Conservation (phyloP, 495 filamentous ascomycete genomes). For the Recurvomyces mirabilis region DNA sequence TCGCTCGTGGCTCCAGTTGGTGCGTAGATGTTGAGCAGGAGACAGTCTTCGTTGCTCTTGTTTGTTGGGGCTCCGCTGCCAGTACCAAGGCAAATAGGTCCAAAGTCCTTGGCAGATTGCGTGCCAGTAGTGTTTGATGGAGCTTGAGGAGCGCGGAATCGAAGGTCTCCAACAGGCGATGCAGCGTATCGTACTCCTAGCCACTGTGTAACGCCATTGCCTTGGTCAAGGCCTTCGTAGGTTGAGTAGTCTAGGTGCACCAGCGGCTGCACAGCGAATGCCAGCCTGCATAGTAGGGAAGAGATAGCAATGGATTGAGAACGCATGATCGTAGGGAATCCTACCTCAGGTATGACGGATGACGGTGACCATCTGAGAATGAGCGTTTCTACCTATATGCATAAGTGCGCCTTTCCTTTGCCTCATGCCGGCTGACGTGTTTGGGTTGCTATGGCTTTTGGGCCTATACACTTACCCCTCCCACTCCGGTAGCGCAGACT, state of each 20-base stretch:
- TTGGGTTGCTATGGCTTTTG: too few relatives aligned
- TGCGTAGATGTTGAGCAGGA: slow-evolving; percentile 64
- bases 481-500: too few relatives aligned
- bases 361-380: too few relatives aligned
- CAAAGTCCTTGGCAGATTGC: slow-evolving; percentile 34
- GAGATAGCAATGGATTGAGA: not conserved
- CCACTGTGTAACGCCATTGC: slow-evolving; percentile 48
- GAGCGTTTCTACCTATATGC: too few relatives aligned
- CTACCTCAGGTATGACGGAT: too few relatives aligned
- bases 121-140: slow-evolving; percentile 33
- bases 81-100: slow-evolving; percentile 15
- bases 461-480: too few relatives aligned
- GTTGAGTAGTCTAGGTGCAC: slow-evolving; percentile 25
- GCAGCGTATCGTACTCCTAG: slow-evolving; percentile 56
- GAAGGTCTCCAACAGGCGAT: slow-evolving; percentile 44
- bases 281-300: not conserved
- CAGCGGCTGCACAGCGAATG: slow-evolving; percentile 17
- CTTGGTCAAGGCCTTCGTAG: slow-evolving; percentile 18
- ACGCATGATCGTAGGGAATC: not conserved
- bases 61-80: slow-evolving; percentile 8
- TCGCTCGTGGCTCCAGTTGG: slow-evolving; percentile 41
- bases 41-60: slow-evolving; percentile 50
- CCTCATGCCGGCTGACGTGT: too few relatives aligned
- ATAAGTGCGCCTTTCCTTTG: too few relatives aligned
- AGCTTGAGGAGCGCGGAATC: slow-evolving; percentile 50